A percentile compares a stretch with the other conserved stretches of the same genome.
phyloP scores from a whole-genome alignment of 2,329 filamentous ascomycete genomes.

The Verticillium longisporum region DNA sequence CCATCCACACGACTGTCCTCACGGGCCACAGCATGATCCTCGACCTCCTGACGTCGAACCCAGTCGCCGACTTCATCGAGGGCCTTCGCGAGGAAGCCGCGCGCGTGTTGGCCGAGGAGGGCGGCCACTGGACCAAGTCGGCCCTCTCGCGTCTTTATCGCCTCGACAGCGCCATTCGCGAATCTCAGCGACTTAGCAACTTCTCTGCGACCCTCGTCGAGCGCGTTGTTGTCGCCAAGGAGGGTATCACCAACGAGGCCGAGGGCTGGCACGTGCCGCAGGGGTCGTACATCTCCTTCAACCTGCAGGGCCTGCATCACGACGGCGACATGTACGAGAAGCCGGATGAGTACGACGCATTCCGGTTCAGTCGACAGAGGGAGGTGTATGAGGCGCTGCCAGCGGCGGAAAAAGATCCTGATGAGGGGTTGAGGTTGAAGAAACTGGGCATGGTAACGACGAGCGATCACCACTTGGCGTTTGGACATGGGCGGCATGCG shows the following conservation, averaged over 20 bases:
- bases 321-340: conserved; percentile 36
- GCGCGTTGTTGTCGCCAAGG: conserved; percentile 34
- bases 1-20: conserved; percentile 51
- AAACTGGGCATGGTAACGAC: conserved; percentile 47
- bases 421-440: conserved; percentile 24
- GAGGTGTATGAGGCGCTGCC: conserved; percentile 27
- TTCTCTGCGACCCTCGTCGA: conserved; percentile 38
- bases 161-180: conserved; percentile 45
- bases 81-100: conserved; percentile 35
- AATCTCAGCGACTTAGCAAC: conserved; percentile 42
- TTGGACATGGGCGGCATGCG: conserved; percentile 51
- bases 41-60: conserved; percentile 35
- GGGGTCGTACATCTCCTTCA: conserved; percentile 34
- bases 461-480: conserved; percentile 41
- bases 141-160: conserved; percentile 33
- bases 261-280: conserved; percentile 38
- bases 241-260: conserved; percentile 26
- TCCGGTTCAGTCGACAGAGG: conserved; percentile 37
- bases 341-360: conserved; percentile 37
- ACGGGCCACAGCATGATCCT: conserved; percentile 40
- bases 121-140: conserved; percentile 38
- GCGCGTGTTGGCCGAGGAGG: conserved; percentile 23
- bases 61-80: conserved; percentile 25
- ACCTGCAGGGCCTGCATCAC: conserved; percentile 37
- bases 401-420: conserved; percentile 18